Conservation (phyloP, 1,139 yeast genomes). For the Pichia sp. region DNA sequence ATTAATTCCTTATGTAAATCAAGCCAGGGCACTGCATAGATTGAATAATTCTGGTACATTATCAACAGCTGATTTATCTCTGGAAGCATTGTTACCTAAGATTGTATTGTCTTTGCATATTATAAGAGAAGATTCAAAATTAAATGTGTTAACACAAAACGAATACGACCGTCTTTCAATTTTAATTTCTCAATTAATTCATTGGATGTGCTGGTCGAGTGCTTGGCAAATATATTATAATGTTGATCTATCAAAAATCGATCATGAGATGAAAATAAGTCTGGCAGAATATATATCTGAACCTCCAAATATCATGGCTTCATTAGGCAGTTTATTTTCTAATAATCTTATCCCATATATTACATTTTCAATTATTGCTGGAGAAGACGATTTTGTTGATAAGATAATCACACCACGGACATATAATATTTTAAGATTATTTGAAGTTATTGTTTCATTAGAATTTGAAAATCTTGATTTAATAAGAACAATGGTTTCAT, state of each 20-base stretch:
- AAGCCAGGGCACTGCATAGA: conserved; percentile 31
- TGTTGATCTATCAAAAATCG: conserved; percentile 29
- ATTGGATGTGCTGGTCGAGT: conserved; percentile 73
- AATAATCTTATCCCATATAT: conserved; percentile 43
- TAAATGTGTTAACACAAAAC: conserved; percentile 44
- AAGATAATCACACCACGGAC: conserved; percentile 60
- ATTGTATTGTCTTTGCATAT: conserved; percentile 68
- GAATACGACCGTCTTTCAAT: conserved; percentile 40
- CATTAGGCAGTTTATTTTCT: conserved; percentile 47
- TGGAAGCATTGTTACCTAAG: conserved; percentile 50
- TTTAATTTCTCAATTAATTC: conserved; percentile 54
- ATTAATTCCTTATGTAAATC: conserved; percentile 36
- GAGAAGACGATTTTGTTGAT: conserved; percentile 59
- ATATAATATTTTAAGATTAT: conserved; percentile 47
- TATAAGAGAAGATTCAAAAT: conserved; percentile 64
- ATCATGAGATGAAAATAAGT: conserved; percentile 32
- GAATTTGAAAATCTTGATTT: conserved; percentile 47
- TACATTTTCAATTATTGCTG: conserved; percentile 64
- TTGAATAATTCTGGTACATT: no score
- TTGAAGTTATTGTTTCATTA: conserved; percentile 56
- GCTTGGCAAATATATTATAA: conserved; percentile 58
- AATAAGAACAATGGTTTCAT: conserved; percentile 53
- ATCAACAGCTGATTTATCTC: conserved; percentile 29
- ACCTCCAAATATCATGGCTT: conserved; percentile 54
- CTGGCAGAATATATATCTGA: conserved; percentile 39